Base-by-base conservation (phyloP, 768 basidiomycete genomes). In the Mycena chlorophos region DNA sequence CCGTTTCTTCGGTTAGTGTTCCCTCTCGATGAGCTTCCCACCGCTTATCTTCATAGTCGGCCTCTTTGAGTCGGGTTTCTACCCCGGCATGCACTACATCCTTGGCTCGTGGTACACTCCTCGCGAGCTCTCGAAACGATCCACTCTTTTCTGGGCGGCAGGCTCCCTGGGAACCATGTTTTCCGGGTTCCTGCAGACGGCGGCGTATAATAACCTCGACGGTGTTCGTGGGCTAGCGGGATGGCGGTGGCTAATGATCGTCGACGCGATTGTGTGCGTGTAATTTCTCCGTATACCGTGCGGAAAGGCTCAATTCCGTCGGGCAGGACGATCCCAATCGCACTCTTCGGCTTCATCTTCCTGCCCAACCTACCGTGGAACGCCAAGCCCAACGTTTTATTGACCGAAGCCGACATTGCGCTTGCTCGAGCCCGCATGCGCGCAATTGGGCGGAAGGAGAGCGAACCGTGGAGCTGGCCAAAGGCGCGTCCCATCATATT, bases 181-280 rank as follows among this genome's bases (percentile, higher is more conserved):
- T 43, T 63, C 62, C 14, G 62, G 62, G 22, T 63, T 63, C 43
- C 49, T 63, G 49, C 62, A 63, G 48, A 56, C 55, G 2, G 56
- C 62, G 19, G 61, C 61, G 13, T 59, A 63, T 29, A 59, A 61
- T 22, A 51, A 61, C 31, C 56, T 61, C 2, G 29, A 61, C 52
- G 60, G 56, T 8, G 37, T 58, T 22, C 45, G 45, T 16, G 61
- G 61, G 3, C 13, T 62, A 19, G 61, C 54, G 5, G 61, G 61
- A n/a, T 62, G 61, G 61, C 28, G 61, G 61, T 62, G 61, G 61
- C 48, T 62, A 4, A 55, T 62, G 53, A 62, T 62, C 26, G 61
- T 62, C 6, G 61, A 62, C 51, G 61, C 61, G 40, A 54, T 62
- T 22, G 52, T 61, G 60, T 61, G 42, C 20, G 56, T 39, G 22